A percentile compares a stretch with the other conserved stretches of the same genome.
phyloP scores from a whole-genome alignment of 139 green algal species.

The Chara braunii region DNA sequence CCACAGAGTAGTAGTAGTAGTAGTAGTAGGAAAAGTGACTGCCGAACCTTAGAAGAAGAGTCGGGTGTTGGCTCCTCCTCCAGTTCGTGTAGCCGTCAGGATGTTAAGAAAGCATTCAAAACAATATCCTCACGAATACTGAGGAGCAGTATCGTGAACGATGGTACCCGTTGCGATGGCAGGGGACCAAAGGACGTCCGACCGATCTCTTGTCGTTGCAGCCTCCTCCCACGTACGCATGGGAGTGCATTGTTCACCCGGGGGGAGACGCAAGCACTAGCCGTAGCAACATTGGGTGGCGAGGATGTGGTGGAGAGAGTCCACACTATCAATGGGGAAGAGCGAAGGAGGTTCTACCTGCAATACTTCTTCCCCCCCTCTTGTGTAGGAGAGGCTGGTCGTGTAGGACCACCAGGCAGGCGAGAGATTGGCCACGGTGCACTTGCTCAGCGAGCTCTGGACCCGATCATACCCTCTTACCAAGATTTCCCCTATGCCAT shows the following conservation, averaged over 20 bases:
- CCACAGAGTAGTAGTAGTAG: no score
- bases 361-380: slow-evolving; percentile 96
- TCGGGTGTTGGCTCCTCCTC: no score
- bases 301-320: slow-evolving; percentile 28
- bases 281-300: slow-evolving; percentile 31
- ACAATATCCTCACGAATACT: slow-evolving; percentile 14
- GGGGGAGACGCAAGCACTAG: slow-evolving; percentile 67
- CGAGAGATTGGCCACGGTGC: slow-evolving; percentile 81
- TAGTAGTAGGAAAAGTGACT: no score
- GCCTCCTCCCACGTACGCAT: slow-evolving; percentile 74
- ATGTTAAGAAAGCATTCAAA: slow-evolving; percentile 42
- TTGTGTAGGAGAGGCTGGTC: slow-evolving; percentile 79
- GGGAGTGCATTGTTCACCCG: slow-evolving; percentile 87
- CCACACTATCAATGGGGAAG: slow-evolving; percentile 44
- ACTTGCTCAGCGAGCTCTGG: slow-evolving; percentile 74
- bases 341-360: slow-evolving; percentile 72
- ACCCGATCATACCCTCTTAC: slow-evolving; percentile 58
- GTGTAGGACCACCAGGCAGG: slow-evolving; percentile 54
- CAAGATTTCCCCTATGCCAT: slow-evolving; percentile 71
- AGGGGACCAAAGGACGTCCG: no score
- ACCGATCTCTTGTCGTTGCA: slow-evolving; percentile 60
- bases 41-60: no score
- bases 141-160: no score
- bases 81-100: no score
- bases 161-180: no score